Evolutionary conservation across 2,329 filamentous ascomycete species (phyloP).

Genomic region (Cucurbitaria berberidis): DNA sequence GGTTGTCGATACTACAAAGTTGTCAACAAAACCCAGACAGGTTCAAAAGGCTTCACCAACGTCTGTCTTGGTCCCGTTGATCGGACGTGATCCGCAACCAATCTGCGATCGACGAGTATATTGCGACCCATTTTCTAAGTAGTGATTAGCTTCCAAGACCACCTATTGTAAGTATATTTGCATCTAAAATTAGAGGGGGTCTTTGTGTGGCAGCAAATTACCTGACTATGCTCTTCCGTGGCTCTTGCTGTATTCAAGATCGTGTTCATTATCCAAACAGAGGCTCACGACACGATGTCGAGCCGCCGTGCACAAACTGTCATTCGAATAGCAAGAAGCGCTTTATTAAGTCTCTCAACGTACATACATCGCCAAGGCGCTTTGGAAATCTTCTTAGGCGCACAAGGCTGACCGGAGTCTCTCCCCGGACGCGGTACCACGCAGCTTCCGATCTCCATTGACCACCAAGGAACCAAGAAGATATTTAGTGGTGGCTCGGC

Average conservation of each 20-base stretch:
- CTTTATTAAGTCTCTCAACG: neutral
- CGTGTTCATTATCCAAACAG: neutral
- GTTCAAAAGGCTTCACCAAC: neutral
- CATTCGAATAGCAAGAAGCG: neutral
- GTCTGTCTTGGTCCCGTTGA: slow-evolving; percentile 18
- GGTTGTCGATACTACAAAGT: slow-evolving; percentile 24
- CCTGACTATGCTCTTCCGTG: neutral
- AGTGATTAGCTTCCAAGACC: neutral
- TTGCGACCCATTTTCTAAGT: neutral
- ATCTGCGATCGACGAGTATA: slow-evolving; percentile 4
- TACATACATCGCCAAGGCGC: neutral
- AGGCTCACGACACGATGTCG: neutral
- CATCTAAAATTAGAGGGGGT: neutral
- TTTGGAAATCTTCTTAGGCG: no score
- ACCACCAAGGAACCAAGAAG: neutral
- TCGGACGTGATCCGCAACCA: neutral
- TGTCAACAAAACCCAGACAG: neutral
- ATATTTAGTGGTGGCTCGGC: slow-evolving; percentile 1
- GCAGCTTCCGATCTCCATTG: neutral
- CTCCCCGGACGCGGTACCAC: neutral
- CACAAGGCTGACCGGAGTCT: slow-evolving; percentile 12
- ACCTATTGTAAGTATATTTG: neutral
- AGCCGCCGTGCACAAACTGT: neutral
- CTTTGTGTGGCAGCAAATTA: neutral
- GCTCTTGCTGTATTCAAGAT: neutral